Conservation (phyloP, 2,329 filamentous ascomycete genomes). For the Ceratocystis colombiana region DNA sequence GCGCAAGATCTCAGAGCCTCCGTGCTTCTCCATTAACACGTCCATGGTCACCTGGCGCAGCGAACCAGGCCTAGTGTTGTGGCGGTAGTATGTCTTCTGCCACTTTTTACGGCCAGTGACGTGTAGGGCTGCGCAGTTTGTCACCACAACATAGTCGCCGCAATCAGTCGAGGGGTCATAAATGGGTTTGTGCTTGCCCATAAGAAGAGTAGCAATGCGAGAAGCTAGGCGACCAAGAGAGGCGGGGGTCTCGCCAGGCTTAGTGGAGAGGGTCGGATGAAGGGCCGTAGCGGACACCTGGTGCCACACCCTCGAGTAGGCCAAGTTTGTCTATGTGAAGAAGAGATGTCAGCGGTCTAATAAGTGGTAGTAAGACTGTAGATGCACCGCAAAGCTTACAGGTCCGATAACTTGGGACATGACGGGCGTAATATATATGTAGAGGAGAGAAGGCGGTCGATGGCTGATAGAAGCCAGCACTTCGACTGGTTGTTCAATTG, state of each 20-base stretch:
- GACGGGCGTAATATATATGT: constrained; percentile 26
- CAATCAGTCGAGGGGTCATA: constrained; percentile 96
- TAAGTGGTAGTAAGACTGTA: not conserved
- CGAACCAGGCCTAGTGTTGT: constrained; percentile 81
- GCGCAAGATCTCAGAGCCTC: constrained; percentile 79
- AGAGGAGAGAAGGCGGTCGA: not conserved
- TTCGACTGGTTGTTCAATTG: not conserved
- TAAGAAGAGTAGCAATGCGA: constrained; percentile 74
- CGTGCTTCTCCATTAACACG: constrained; percentile 84
- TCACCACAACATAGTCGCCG: constrained; percentile 96
- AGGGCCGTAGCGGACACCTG: constrained; percentile 61
- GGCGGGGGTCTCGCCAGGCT: constrained; percentile 52
- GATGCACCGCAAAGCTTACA: constrained; percentile 40
- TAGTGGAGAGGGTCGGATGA: constrained; percentile 51
- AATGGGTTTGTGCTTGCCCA: constrained; percentile 99
- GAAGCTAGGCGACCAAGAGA: constrained; percentile 85
- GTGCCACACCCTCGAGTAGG: constrained; percentile 95
- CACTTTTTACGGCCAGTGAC: constrained; percentile 84
- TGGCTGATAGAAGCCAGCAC: not conserved
- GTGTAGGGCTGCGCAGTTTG: constrained; percentile 75
- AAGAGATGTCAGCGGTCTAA: constrained; percentile 22
- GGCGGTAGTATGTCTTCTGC: constrained; percentile 93
- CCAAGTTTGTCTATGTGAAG: constrained; percentile 66
- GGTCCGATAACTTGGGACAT: constrained; percentile 76
- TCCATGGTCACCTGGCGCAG: constrained; percentile 90